Evolutionary conservation across 2,329 filamentous ascomycete genomes (phyloP), one percentile per base, ranked within the genome.

Genomic region (Sporothrix curviconia): DNA sequence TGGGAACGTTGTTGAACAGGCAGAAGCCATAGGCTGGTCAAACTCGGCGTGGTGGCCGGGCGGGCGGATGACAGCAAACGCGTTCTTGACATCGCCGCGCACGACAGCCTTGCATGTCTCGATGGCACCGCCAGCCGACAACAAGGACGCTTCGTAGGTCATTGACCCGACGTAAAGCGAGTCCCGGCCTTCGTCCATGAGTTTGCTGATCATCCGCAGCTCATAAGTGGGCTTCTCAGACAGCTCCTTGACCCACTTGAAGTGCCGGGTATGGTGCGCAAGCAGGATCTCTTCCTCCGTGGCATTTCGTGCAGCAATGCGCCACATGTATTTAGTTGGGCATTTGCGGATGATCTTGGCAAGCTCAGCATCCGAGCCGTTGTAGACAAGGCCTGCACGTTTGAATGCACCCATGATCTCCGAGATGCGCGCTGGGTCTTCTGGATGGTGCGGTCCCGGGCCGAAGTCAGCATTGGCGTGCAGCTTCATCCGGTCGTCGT

Each of bases 1-100:
- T 88, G 19, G 90, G 91, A 3, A 97, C 94, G 67, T 99, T 99
- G 74, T 99, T 96, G 75, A 97, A 97, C 59, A 97, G 82, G 70
- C 94, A 99, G 68, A 99, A 99, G 0, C 94, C 80, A 96, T 94
- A 1, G 92, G 83, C 36, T 85, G 78, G 65, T 94, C 81, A 58
- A 84, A 85, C 69, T 99, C 94, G 1, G 94, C 94, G 70, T 99
- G 94, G 67, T 99, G 94, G 0, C 94, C 94, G 0, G 94, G 94
- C 2, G 94, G 94, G 14, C 94, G 84, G 65, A 99, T 96, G 37
- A 99, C 87, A 1, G 94, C 94, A 69, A 99, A 94, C 0, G 90
- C 91, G 67, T 99, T 99, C 71, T 95, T 96, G 54, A 96, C 88
- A 58, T 84, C 81, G 3, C 89, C 87, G 3, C 81, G 79, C 24